A percentile compares a stretch with the other conserved stretches of the same genome.
Evolutionary conservation across 306 rosid genomes (phyloP).

Genomic region (Abrus pulchellus): DNA sequence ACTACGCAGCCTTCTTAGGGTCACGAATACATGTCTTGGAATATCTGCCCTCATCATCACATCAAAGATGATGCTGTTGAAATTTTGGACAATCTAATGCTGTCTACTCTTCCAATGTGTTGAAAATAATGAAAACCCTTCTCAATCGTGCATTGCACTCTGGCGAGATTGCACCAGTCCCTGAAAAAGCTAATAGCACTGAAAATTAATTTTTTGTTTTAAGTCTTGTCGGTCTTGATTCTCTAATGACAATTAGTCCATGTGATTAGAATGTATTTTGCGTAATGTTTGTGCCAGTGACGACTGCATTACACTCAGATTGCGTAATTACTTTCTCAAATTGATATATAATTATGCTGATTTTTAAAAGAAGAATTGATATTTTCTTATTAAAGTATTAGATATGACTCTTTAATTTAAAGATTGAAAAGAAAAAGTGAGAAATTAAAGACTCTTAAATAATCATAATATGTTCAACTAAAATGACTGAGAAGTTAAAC

Average conservation of each 20-base stretch:
- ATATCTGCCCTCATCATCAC: background rate
- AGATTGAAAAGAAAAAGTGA: too few species aligned
- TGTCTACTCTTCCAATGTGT: background rate
- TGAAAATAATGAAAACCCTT: conserved; percentile 10
- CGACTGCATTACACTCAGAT: conserved; percentile 55
- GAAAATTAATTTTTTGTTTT: conserved; percentile 13
- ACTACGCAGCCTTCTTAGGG: too few species aligned
- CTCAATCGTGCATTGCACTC: conserved; percentile 26
- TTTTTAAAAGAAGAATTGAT: too few species aligned
- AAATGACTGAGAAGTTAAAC: too few species aligned
- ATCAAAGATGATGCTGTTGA: conserved; percentile 43
- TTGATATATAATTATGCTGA: background rate
- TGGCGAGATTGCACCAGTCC: conserved; percentile 22
- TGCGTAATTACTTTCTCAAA: conserved; percentile 27
- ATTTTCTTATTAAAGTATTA: too few species aligned
- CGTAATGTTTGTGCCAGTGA: conserved; percentile 49
- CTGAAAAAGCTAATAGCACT: conserved; percentile 14
- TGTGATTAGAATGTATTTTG: background rate
- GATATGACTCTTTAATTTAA: too few species aligned
- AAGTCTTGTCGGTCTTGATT: background rate
- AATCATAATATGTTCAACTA: too few species aligned
- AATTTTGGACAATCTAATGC: conserved; percentile 25
- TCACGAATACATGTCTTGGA: too few species aligned
- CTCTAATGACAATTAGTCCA: conserved; percentile 7
- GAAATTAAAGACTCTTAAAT: too few species aligned